phyloP scores from a whole-genome alignment of 805 yeast species.

The Phaffomyces thermotolerans region DNA sequence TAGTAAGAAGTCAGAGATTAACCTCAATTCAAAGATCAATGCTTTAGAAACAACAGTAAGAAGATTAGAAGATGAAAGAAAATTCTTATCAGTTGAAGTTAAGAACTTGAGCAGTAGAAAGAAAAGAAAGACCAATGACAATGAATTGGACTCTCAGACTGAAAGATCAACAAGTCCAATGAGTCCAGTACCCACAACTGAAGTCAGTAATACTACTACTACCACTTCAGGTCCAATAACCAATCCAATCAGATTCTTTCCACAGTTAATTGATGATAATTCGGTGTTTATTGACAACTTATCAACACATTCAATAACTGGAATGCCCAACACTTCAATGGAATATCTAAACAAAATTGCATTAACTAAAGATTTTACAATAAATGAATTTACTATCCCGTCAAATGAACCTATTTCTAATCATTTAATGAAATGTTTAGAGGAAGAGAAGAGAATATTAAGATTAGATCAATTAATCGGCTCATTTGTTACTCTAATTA shows the following conservation, averaged over 20 bases:
- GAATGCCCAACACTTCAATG: slow-evolving; percentile 27
- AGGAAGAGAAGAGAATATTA: slow-evolving; percentile 33
- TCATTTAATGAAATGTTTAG: slow-evolving; percentile 35
- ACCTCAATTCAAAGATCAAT: slow-evolving; percentile 30
- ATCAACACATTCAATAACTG: slow-evolving; percentile 30
- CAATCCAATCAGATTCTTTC: slow-evolving; percentile 4
- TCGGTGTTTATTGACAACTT: slow-evolving; percentile 29
- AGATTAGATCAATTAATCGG: slow-evolving; percentile 44
- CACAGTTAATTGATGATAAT: slow-evolving; percentile 28
- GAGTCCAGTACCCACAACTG: background rate
- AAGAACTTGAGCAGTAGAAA: slow-evolving; percentile 24
- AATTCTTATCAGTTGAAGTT: slow-evolving; percentile 45
- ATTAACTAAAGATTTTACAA: slow-evolving; percentile 4
- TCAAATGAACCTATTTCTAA: slow-evolving; percentile 28
- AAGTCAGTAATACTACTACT: background rate
- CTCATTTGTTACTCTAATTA: slow-evolving; percentile 29
- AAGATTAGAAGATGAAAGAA: slow-evolving; percentile 45
- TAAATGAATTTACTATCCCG: slow-evolving; percentile 21
- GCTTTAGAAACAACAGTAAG: slow-evolving; percentile 35
- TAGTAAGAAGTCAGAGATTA: slow-evolving; percentile 16
- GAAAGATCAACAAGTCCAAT: background rate
- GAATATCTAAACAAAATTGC: slow-evolving; percentile 28
- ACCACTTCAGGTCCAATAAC: background rate
- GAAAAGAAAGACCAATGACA: slow-evolving; percentile 10
- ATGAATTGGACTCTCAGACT: background rate